phyloP scores from a whole-genome alignment of 768 basidiomycete genomes.

The Leccinellum rugosiceps region DNA sequence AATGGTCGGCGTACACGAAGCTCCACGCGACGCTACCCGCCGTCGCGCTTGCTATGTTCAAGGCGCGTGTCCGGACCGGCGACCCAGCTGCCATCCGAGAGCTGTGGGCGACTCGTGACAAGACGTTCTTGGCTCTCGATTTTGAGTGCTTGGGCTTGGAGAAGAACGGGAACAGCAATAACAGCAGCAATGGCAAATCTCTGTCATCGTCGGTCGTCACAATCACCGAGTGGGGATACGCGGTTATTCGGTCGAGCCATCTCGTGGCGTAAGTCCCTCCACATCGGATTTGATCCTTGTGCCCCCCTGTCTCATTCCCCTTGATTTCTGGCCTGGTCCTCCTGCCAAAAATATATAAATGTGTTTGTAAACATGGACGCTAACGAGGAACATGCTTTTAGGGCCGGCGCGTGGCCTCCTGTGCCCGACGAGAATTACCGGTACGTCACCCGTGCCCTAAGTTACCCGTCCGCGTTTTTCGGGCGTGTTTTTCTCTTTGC shows the following conservation, averaged over 20 bases:
- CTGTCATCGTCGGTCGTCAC: neutral
- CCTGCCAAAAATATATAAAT: neutral
- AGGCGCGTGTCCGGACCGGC: constrained; percentile 60
- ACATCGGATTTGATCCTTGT: neutral
- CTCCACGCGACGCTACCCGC: constrained; percentile 70
- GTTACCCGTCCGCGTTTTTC: constrained; percentile 14
- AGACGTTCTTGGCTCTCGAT: constrained; percentile 71
- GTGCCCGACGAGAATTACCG: constrained; percentile 73
- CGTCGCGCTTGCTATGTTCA: constrained; percentile 60
- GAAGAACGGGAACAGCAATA: constrained; percentile 34
- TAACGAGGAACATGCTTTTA: constrained; percentile 24
- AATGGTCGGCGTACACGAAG: constrained; percentile 66
- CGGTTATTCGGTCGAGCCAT: constrained; percentile 70
- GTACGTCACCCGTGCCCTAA: constrained; percentile 31
- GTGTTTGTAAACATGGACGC: neutral
- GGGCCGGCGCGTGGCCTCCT: constrained; percentile 74
- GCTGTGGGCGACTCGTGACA: constrained; percentile 67
- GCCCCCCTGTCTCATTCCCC: neutral
- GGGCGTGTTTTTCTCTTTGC: neutral
- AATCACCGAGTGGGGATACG: constrained; percentile 75
- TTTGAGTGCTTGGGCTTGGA: constrained; percentile 78
- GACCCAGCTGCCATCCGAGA: constrained; percentile 62
- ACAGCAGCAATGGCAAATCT: neutral
- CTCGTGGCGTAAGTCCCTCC: constrained; percentile 55
- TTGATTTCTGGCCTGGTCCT: neutral